Percentiles rank a stretch among this genome's conserved stretches.
Conservation (phyloP, 331 rosid species). For the Telfairia occidentalis region DNA sequence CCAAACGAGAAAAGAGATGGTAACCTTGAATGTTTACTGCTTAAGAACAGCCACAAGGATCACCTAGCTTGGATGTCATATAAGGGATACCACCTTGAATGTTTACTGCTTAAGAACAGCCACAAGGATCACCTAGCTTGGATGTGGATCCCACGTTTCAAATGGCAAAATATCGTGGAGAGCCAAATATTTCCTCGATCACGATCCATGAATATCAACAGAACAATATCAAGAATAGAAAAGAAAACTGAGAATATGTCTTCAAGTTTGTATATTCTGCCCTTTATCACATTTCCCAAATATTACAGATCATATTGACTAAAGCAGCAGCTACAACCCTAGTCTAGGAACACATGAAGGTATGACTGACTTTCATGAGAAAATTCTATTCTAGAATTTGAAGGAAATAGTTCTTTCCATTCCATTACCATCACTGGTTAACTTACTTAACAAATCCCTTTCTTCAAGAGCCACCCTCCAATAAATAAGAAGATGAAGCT, state of each 20-base stretch:
- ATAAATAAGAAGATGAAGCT: not conserved
- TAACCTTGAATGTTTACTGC: not conserved
- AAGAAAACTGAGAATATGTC: not conserved
- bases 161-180: not conserved
- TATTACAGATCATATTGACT: not conserved
- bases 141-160: not conserved
- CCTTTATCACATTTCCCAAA: not conserved
- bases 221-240: not conserved
- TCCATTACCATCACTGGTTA: not conserved
- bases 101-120: not conserved
- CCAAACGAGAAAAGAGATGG: not conserved
- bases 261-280: conserved; percentile 3
- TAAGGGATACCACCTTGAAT: not conserved
- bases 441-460: not conserved
- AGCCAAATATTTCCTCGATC: no score
- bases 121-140: not conserved
- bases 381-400: not conserved
- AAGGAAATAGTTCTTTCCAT: not conserved
- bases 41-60: not conserved
- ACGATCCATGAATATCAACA: not conserved
- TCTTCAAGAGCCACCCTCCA: conserved; percentile 4
- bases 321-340: conserved; percentile 5
- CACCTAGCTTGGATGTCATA: not conserved
- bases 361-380: not conserved
- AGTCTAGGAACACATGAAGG: conserved; percentile 3